Base-by-base conservation (phyloP, 257 asterid genomes). In the Ilex asprella region DNA sequence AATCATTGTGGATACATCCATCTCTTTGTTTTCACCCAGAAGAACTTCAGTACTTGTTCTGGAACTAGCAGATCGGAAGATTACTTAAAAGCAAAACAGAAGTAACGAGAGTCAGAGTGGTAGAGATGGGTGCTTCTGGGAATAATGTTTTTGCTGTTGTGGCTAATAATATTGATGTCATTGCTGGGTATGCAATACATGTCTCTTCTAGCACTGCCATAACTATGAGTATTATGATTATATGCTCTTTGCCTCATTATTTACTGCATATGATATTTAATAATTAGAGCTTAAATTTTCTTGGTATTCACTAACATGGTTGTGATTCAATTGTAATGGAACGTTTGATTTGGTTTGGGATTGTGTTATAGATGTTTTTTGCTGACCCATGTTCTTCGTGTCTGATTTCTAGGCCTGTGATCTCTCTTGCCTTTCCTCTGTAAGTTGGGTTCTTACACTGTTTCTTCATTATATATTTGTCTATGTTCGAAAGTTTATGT, bases 401-500 rank as follows among this genome's bases (percentile, higher is more conserved):
- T 2, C 53, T 60, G 46, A 60, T 67, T 73, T 47, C 58, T 86
- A 88, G 98, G 98, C 98, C 97, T 68, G 62, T 91, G 67, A 63
- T 91, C 63, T 83, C 95, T 69, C 98, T 91, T 55, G 89, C 81
- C 52, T 91, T 77, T 73, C 98, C 98, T 56, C 86, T 91, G 96
- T 88, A 84, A 91, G 96, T 80, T 41, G 43, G 58, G 2, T 55
- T 27, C 27, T 35, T 56, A 60, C 21, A 58, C 10, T 2, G 47
- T 31, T 7, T 56, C 47, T 16, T 10, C 52, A 46, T 46, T 46
- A 46, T 14, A 10, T 46, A 12, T 2, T 46, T 46, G 12, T 46
- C 4, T 46, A 14, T 10, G n/a, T 4, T 10, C 4, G 3, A 46
- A 46, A 41, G 47, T 11, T 21, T 21, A 21, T 21, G 1, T 21